Evolutionary conservation across 768 basidiomycete genomes (phyloP), one percentile per base, ranked within the genome.

Genomic region (Russula olivacea): DNA sequence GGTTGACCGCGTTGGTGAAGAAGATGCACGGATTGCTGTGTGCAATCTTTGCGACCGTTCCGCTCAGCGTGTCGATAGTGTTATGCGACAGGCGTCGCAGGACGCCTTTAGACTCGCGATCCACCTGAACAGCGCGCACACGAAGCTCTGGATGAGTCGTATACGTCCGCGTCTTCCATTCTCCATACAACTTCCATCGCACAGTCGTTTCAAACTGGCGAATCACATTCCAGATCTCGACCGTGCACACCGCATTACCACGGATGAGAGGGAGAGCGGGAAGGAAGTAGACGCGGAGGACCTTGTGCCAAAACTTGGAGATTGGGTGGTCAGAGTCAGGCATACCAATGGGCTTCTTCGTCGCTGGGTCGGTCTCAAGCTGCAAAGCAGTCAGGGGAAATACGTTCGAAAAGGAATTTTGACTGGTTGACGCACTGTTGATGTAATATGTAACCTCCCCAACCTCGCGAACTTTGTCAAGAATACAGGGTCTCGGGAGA

Each of bases 1-100:
- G 97, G 67, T 88, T 87, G 52, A 99, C 86, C 0, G 90, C 92
- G 65, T 91, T 89, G 25, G 82, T 72, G 77, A 98, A 98, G 69
- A 98, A 84, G 55, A 95, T 87, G 68, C 86, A 88, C 5, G 97
- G 97, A 71, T 98, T 97, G 19, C 91, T 89, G 73, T 98, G 94
- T 15, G 92, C 92, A 58, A 96, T 76, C 74, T 98, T 98, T 14
- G 92, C 95, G 28, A 98, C 85, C 3, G 88, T 83, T 21, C 95
- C 88, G 32, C 93, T 88, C 15, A 97, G 81, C 2, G 88, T 80
- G 70, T 93, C 91, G 60, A 90, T 84, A 17, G 91, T 93, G 54
- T 92, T 86, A 69, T 84, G 83, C 4, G 91, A 90, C 49, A 98
- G 80, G 10, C 97, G 86, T 53, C 93, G 87, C 54, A 99, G 77